Base-by-base conservation (phyloP, 306 rosid species). In the Gleditsia sinensis region DNA sequence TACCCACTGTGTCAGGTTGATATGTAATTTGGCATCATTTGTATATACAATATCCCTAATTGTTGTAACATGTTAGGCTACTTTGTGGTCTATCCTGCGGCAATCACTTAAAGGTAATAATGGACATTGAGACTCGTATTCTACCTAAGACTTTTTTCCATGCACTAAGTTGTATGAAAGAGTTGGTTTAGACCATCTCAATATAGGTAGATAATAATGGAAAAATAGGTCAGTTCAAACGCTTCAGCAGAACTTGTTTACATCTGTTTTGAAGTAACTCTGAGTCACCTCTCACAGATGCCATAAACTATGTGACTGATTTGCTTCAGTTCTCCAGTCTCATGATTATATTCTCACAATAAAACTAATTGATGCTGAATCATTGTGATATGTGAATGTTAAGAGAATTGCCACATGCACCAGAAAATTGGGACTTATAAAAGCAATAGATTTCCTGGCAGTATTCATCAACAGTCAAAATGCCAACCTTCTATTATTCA, bases 401-500 rank as follows among this genome's bases (percentile, higher is more conserved):
- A 46, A 58, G 33, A 64, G 14, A 34, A 27, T 54, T 62, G 5
- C 50, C 13, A 50, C 46, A 67, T 51, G 49, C 72, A 16, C 43
- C 58, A 53, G 45, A 48, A 58, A 72, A 40, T 13, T 24, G 16
- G 11, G 23, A 53, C 39, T 36, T 60, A 25, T 48, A 65, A 51
- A 46, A 67, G 40, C 28, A 46, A 40, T 33, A 3, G 0, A 14
- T 53, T n/a, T 9, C 49, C 39, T 5, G 58, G 17, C 32, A 10
- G 42, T 43, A 9, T 43, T 72, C 32, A 54, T 68, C 33, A 48
- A 42, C 68, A 54, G 21, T 64, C 59, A 67, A 46, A 74, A 74
- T 68, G 71, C 25, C 51, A 45, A 39, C 57, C 54, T 19, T 75
- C 62, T 14, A 21, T 33, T 16, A 42, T 14, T 24, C 16, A 13